phyloP scores from a whole-genome alignment of 2,329 filamentous ascomycete species.

The Fusarium sarcochroum region DNA sequence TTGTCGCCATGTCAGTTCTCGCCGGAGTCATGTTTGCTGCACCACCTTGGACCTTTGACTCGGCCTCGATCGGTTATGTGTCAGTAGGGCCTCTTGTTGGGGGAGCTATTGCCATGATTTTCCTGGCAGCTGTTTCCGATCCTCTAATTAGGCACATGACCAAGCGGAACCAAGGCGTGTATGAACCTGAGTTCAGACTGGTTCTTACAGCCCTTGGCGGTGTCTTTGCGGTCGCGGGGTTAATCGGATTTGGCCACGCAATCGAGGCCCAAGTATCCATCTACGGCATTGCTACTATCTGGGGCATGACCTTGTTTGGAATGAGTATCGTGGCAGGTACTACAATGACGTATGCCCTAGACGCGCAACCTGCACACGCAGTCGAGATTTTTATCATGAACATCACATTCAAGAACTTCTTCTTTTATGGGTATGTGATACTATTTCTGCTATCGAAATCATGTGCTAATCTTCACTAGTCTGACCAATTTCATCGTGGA shows the following conservation, averaged over 20 bases:
- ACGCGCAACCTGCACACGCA: slow-evolving; percentile 10
- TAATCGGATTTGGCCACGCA: slow-evolving; percentile 13
- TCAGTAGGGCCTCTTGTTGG: slow-evolving; percentile 17
- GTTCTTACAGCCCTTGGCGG: background rate
- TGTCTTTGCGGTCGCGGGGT: slow-evolving; percentile 1
- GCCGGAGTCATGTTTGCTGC: slow-evolving; percentile 23
- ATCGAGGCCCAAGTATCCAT: background rate
- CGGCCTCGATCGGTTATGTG: slow-evolving; percentile 18
- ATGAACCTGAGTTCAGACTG: slow-evolving; percentile 28
- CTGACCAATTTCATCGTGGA: too few species aligned
- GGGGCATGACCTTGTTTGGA: slow-evolving; percentile 23
- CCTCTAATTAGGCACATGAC: slow-evolving; percentile 16
- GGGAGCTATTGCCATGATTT: slow-evolving; percentile 8
- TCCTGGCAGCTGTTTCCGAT: slow-evolving; percentile 2
- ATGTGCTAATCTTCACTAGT: too few species aligned
- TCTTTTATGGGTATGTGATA: slow-evolving; percentile 13
- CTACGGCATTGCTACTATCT: slow-evolving; percentile 10
- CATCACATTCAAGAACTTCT: slow-evolving; percentile 26
- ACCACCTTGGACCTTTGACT: slow-evolving; percentile 18
- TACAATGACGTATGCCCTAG: slow-evolving; percentile 11
- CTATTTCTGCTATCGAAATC: too few species aligned
- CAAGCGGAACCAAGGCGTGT: slow-evolving; percentile 16
- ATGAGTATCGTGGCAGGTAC: slow-evolving; percentile 6
- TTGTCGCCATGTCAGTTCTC: slow-evolving; percentile 23
- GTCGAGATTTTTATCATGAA: slow-evolving; percentile 30